phyloP scores from a whole-genome alignment of 306 rosid species.

The Calophaca sinica region DNA sequence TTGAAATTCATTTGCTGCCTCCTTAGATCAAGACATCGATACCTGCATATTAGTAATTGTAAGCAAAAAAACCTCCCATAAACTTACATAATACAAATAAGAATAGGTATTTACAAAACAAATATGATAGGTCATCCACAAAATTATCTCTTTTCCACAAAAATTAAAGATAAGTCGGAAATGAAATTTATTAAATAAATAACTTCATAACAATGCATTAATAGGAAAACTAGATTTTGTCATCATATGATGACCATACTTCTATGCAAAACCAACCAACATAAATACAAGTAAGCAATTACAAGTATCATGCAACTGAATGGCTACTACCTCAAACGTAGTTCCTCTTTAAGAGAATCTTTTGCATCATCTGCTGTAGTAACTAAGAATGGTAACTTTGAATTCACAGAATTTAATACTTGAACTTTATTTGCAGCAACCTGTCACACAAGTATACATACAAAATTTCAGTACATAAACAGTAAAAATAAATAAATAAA shows the following conservation, averaged over 20 bases:
- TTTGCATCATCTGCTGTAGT: constrained; percentile 84
- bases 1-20: constrained; percentile 85
- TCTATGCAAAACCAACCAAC: constrained; percentile 13
- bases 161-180: neutral
- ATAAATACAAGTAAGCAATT: constrained; percentile 12
- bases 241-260: neutral
- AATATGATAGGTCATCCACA: neutral
- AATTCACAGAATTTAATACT: constrained; percentile 76
- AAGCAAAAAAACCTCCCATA: constrained; percentile 39
- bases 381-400: constrained; percentile 83
- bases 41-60: constrained; percentile 57
- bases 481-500: constrained; percentile 20
- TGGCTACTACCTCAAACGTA: constrained; percentile 77
- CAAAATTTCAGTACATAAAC: neutral
- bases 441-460: constrained; percentile 50
- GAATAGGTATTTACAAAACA: neutral
- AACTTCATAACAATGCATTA: too few species aligned
- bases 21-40: constrained; percentile 90
- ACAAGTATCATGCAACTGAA: constrained; percentile 11
- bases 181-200: neutral
- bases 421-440: constrained; percentile 86
- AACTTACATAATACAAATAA: constrained; percentile 8
- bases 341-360: constrained; percentile 86
- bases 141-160: constrained; percentile 4
- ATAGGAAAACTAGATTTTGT: neutral